Evolutionary conservation across 1,139 yeast species (phyloP).

Genomic region (Candida mesenterica): DNA sequence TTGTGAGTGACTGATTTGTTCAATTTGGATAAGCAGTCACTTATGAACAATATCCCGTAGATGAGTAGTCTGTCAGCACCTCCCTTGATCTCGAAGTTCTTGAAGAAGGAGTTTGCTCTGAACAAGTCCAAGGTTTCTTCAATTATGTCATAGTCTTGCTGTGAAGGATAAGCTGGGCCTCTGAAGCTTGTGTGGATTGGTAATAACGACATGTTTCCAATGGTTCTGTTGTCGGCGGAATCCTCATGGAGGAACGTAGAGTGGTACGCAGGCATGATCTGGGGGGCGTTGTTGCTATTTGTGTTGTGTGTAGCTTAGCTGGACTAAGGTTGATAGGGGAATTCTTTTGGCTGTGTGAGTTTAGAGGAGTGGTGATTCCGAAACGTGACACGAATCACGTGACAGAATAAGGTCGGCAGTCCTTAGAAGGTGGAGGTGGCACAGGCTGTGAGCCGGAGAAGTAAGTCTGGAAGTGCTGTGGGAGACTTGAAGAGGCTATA

Average conservation of each 20-base stretch:
- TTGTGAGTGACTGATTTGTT: constrained; percentile 40
- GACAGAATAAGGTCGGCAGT: no score
- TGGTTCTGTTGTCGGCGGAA: constrained; percentile 32
- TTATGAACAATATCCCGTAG: constrained; percentile 88
- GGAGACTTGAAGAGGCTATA: no score
- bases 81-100: constrained; percentile 94
- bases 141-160: constrained; percentile 81
- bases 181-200: constrained; percentile 82
- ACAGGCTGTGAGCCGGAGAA: no score
- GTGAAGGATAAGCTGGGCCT: constrained; percentile 89
- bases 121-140: constrained; percentile 90
- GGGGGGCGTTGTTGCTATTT: constrained; percentile 3
- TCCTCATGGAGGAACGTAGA: constrained; percentile 83
- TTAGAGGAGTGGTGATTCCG: no score
- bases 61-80: constrained; percentile 93
- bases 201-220: constrained; percentile 74
- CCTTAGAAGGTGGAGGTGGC: no score
- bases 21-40: constrained; percentile 76
- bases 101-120: constrained; percentile 93
- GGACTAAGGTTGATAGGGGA: background rate
- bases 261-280: constrained; percentile 79
- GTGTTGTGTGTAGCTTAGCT: background rate
- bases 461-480: no score
- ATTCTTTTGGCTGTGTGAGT: no score
- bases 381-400: no score